Evolutionary conservation across 2,329 filamentous ascomycete species (phyloP).

Genomic region (Microsporum ferrugineum): DNA sequence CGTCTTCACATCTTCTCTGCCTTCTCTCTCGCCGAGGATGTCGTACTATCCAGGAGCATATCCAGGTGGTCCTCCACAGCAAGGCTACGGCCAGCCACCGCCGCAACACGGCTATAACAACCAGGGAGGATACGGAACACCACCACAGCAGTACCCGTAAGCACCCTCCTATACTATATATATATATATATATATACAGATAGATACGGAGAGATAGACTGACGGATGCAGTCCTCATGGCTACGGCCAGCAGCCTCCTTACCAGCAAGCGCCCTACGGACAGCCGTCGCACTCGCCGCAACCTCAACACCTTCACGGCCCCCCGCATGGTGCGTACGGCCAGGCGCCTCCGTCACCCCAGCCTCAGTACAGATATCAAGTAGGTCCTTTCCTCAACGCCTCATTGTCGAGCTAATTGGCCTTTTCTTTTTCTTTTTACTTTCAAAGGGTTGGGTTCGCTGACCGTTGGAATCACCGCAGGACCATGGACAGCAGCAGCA

Average conservation of each 20-base stretch:
- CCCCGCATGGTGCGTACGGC: slow-evolving; percentile 14
- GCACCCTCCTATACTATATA: slow-evolving; percentile 8
- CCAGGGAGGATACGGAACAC: slow-evolving; percentile 26
- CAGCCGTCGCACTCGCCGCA: slow-evolving; percentile 36
- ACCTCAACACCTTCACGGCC: slow-evolving; percentile 19
- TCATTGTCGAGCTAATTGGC: no score
- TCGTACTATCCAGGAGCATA: slow-evolving; percentile 53
- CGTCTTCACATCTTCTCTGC: background rate
- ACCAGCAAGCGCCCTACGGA: slow-evolving; percentile 28
- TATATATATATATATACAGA: background rate
- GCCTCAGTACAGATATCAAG: slow-evolving; percentile 7
- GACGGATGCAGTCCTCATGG: slow-evolving; percentile 7
- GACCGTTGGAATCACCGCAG: background rate
- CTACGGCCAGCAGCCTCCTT: slow-evolving; percentile 17
- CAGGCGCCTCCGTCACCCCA: slow-evolving; percentile 20
- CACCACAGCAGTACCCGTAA: slow-evolving; percentile 32
- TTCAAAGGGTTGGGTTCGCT: background rate
- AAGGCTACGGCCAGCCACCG: slow-evolving; percentile 30
- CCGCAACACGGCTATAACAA: slow-evolving; percentile 32
- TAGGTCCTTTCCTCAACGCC: background rate
- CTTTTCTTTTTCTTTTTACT: no score
- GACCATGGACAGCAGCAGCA: background rate
- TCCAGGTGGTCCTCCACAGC: slow-evolving; percentile 35
- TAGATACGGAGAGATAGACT: background rate
- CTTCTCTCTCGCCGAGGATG: slow-evolving; percentile 33